Conservation (phyloP, 129 eudicot genomes). For the Saussurea involucrata region DNA sequence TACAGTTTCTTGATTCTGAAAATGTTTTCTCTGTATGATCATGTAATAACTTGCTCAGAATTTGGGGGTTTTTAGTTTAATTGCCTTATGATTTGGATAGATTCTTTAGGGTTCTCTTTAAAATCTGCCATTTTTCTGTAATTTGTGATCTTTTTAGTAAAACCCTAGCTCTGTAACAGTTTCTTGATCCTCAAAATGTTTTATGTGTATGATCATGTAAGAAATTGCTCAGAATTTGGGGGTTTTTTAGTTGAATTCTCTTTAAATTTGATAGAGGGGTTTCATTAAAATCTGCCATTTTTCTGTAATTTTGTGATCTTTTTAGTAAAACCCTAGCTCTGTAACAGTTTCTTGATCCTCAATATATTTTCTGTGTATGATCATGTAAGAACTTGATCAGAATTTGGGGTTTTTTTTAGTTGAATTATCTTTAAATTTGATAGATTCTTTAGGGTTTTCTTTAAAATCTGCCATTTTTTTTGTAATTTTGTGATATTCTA, state of each 20-base stretch:
- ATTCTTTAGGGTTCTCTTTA: too few relatives aligned
- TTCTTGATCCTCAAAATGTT: neutral
- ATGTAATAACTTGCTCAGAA: neutral
- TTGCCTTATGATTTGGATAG: neutral
- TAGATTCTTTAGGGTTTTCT: neutral
- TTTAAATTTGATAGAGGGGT: neutral
- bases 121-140: neutral
- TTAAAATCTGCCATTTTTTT: neutral
- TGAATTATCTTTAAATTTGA: neutral
- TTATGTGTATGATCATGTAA: neutral
- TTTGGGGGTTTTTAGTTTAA: neutral
- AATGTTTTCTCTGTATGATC: neutral
- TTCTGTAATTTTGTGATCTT: neutral
- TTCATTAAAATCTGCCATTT: neutral
- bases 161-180: neutral
- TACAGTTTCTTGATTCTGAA: neutral
- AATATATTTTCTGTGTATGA: neutral
- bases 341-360: neutral
- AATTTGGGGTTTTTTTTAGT: neutral
- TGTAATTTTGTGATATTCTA: neutral
- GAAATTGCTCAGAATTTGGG: slow-evolving; percentile 2
- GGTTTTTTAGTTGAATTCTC: slow-evolving; percentile 5
- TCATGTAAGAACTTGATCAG: neutral
- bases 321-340: neutral
- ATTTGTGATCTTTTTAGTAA: neutral